Conservation (phyloP, 768 basidiomycete species). For the Suillus sp. region DNA sequence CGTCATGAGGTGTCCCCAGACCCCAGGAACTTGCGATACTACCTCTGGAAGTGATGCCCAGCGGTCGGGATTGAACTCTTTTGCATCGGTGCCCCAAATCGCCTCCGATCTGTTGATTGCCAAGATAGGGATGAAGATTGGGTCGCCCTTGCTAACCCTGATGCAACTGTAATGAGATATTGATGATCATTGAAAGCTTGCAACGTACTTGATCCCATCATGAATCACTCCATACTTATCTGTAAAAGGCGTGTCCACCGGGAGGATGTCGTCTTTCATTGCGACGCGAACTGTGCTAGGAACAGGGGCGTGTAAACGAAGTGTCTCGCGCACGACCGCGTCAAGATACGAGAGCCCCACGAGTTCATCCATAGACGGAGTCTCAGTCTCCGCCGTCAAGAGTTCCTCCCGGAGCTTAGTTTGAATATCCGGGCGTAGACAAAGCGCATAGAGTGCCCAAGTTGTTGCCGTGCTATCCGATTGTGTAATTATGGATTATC, state of each 20-base stretch:
- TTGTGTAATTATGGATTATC: not conserved
- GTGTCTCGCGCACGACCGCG: slow-evolving; percentile 57
- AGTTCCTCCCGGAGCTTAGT: slow-evolving; percentile 61
- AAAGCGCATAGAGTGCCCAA: slow-evolving; percentile 63
- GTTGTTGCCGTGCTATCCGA: slow-evolving; percentile 40
- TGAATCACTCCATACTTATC: slow-evolving; percentile 46
- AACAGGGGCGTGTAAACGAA: slow-evolving; percentile 59
- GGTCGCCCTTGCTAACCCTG: slow-evolving; percentile 48
- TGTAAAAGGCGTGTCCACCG: slow-evolving; percentile 46
- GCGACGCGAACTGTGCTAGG: slow-evolving; percentile 45
- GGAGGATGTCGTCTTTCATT: slow-evolving; percentile 54
- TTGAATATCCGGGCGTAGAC: slow-evolving; percentile 50
- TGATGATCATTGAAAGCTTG: not conserved
- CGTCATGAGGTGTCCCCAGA: slow-evolving; percentile 59
- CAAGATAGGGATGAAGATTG: slow-evolving; percentile 52
- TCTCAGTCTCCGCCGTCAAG: slow-evolving; percentile 50
- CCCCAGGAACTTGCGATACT: slow-evolving; percentile 51
- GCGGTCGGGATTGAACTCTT: slow-evolving; percentile 67
- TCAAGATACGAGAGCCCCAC: slow-evolving; percentile 72
- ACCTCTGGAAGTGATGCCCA: slow-evolving; percentile 54
- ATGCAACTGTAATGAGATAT: not conserved
- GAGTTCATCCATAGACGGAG: slow-evolving; percentile 70
- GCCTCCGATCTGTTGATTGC: slow-evolving; percentile 51
- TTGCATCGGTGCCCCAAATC: slow-evolving; percentile 66
- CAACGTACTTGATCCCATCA: slow-evolving; percentile 40